These are phyloP conservation scores for Ascochyta koolunga DNA, from an alignment of 2,329 filamentous ascomycete species.

Conservation along the genomic window DNA sequence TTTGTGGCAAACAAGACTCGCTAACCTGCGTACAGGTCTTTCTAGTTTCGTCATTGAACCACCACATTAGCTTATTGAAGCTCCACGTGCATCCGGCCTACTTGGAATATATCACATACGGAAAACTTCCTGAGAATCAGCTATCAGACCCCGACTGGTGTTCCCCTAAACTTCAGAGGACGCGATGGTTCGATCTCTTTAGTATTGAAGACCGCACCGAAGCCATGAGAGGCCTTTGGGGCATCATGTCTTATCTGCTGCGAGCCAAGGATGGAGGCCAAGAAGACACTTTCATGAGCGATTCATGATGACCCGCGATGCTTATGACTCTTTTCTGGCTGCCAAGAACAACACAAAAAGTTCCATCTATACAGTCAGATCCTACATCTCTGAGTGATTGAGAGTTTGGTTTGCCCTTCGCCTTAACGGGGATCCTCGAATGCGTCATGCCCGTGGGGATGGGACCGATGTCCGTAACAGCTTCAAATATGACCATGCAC, in stretches of 20 bases:
- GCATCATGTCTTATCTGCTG: slow-evolving; percentile 61
- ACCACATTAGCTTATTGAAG: slow-evolving; percentile 66
- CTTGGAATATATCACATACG: slow-evolving; percentile 59
- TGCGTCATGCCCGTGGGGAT: background rate
- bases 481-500: background rate
- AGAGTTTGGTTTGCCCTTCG: background rate
- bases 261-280: slow-evolving; percentile 21
- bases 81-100: slow-evolving; percentile 64
- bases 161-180: slow-evolving; percentile 60
- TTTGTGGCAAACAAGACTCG: background rate
- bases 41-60: slow-evolving; percentile 66
- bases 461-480: background rate
- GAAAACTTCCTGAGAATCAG: slow-evolving; percentile 36
- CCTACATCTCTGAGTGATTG: background rate
- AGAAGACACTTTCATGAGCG: slow-evolving; percentile 3
- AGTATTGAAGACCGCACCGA: slow-evolving; percentile 60
- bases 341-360: background rate
- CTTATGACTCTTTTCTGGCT: background rate
- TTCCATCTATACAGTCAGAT: background rate
- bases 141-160: slow-evolving; percentile 53
- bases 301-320: background rate
- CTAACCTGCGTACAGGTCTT: slow-evolving; percentile 56
- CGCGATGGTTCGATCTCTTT: slow-evolving; percentile 66
- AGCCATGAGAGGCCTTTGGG: slow-evolving; percentile 64
- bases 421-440: background rate